Evolutionary conservation across 73 alveolate genomes (phyloP).

Genomic region (Paramecium tetraurelia): DNA sequence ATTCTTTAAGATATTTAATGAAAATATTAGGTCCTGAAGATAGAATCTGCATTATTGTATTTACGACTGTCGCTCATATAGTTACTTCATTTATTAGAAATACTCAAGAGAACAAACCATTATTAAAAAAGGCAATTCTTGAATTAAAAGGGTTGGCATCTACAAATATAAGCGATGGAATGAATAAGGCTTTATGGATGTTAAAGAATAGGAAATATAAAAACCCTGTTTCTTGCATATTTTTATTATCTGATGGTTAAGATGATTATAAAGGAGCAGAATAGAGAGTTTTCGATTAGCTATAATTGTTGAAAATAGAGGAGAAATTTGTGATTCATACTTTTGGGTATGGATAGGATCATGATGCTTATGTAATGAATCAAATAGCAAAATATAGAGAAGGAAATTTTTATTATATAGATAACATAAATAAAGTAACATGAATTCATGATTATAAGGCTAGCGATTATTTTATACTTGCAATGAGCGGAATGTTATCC

Average conservation of each 20-base stretch:
- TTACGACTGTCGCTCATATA: conserved; percentile 66
- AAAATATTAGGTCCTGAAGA: conserved; percentile 67
- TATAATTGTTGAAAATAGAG: conserved; percentile 41
- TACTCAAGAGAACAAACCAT: conserved; percentile 61
- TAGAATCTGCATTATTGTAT: conserved; percentile 68
- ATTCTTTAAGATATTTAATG: conserved; percentile 67
- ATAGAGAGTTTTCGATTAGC: conserved; percentile 57
- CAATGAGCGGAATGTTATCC: conserved; percentile 63
- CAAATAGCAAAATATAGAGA: conserved; percentile 75
- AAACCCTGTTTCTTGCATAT: conserved; percentile 67
- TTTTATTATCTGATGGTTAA: conserved; percentile 78
- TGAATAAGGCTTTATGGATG: conserved; percentile 68
- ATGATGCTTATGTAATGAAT: conserved; percentile 78
- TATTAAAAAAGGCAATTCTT: conserved; percentile 36
- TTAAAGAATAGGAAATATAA: conserved; percentile 66
- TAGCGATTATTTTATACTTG: conserved; percentile 43
- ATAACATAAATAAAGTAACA: conserved; percentile 24
- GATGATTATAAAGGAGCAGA: conserved; percentile 67
- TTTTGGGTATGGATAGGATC: conserved; percentile 85
- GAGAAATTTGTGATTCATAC: conserved; percentile 75
- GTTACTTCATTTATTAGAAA: conserved; percentile 62
- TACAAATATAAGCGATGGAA: conserved; percentile 73
- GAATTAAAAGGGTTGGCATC: conserved; percentile 69
- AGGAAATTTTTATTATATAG: conserved; percentile 76
- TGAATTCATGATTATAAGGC: not conserved